Evolutionary conservation across 2,329 filamentous ascomycete species (phyloP), one percentile per base, ranked within the genome.

Genomic region (Clarireedia hainanense): DNA sequence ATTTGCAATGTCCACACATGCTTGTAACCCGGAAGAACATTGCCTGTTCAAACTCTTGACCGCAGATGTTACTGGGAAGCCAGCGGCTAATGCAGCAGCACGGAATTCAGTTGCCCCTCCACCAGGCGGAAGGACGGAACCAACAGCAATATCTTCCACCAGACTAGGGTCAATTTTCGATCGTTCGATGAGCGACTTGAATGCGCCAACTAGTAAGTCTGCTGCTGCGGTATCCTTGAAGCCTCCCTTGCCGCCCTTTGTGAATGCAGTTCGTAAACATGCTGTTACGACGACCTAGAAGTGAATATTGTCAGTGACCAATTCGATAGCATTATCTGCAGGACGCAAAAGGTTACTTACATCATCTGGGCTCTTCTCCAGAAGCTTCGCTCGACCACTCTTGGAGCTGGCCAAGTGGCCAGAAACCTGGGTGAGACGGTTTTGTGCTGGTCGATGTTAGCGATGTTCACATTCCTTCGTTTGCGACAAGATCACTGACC

Each of bases 91-190:
- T 54, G 86, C 86, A 37, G 94, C 94, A 58, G 91, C 94, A 63
- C 94, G 87, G 84, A 96, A 96, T 76, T 97, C 94, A 47, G 94
- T 97, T 23, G 94, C 94, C 64, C 92, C 94, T 64, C 91, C 94
- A 60, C 94, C 94, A 36, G 92, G 92, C 17, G 92, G 84, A 49
- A 99, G 84, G 30, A 99, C 94, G 55, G 86, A 87, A 63, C 94
- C 94, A 57, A 97, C 91, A 52, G 87, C 87, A 63, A 99, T 86
- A 70, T 99, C 94, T 73, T 97, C 89, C 49, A 99, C 90, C 37
- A 94, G 79, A 39, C 76, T 76, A 23, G 94, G 91, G 74, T 96
- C 88, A 73, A 97, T 95, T 63, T 85, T 84, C 63, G 91, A 96
- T 66, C 90, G 88, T 56, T 88, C 78, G 69, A 97, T 79, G 62